phyloP scores from a whole-genome alignment of 352 stramenopile genomes.

The Phytophthora citrophthora region DNA sequence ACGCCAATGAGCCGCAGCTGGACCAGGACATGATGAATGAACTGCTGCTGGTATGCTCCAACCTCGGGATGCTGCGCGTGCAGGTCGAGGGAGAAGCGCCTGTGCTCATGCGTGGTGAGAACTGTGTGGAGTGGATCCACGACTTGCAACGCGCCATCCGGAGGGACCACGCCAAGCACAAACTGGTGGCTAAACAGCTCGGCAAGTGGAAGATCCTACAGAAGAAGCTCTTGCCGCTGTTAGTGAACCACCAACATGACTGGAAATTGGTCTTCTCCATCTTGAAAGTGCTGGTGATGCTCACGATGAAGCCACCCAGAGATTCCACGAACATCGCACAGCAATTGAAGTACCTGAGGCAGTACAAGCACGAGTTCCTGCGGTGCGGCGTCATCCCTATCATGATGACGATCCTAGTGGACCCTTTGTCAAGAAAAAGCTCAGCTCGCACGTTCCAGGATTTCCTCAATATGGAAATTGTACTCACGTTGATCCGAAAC shows the following conservation, averaged over 20 bases:
- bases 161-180: slow-evolving; percentile 83
- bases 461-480: slow-evolving; percentile 88
- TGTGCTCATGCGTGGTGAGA: slow-evolving; percentile 82
- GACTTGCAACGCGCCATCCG: slow-evolving; percentile 86
- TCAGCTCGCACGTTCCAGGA: slow-evolving; percentile 66
- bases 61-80: slow-evolving; percentile 82
- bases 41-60: slow-evolving; percentile 88
- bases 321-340: slow-evolving; percentile 84
- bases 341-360: slow-evolving; percentile 80
- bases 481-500: slow-evolving; percentile 88
- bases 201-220: slow-evolving; percentile 89
- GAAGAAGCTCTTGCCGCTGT: slow-evolving; percentile 86
- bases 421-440: slow-evolving; percentile 75
- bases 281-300: slow-evolving; percentile 91
- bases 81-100: slow-evolving; percentile 56
- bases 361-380: slow-evolving; percentile 90
- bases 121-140: slow-evolving; percentile 87
- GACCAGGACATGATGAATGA: slow-evolving; percentile 89
- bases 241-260: slow-evolving; percentile 89
- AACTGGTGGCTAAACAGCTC: slow-evolving; percentile 83
- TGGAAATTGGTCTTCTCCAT: slow-evolving; percentile 89
- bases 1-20: slow-evolving; percentile 42
- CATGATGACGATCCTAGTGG: slow-evolving; percentile 86
- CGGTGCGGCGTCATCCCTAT: slow-evolving; percentile 72
- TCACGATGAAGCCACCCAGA: slow-evolving; percentile 85